Evolutionary conservation across 2,329 filamentous ascomycete genomes (phyloP), one percentile per base, ranked within the genome.

Genomic region (Aspergillus sp.): DNA sequence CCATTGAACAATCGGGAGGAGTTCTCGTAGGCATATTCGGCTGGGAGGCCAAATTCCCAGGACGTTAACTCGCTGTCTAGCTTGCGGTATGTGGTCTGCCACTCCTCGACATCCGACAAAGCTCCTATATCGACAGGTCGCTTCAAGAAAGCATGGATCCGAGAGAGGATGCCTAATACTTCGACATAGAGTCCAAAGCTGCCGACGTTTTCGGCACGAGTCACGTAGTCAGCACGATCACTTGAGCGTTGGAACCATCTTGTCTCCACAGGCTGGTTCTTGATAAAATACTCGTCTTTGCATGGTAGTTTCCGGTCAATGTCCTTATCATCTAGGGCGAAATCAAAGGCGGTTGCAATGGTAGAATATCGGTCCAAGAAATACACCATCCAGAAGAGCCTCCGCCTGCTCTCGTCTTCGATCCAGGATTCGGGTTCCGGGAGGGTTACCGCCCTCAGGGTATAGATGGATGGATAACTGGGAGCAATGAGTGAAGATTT

Each of bases 371-470:
- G 85, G 73, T 97, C 93, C 5, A 97, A 82, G 11, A 96, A 79
- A 71, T 96, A 97, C 10, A 96, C 88, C 88, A 96, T 94, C 93
- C 93, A 97, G 75, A 97, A 96, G 1, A 96, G 80, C 25, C 93
- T 83, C 27, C 93, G 84, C 27, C 92, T 83, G 44, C 90, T 90
- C 74, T 97, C 93, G 62, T 96, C 93, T 72, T 96, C 92, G 58
- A 96, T 89, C 75, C 93, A 96, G 62, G 92, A 90, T 54, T 86
- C 88, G 0, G 93, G 85, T 62, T 96, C 92, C 0, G 92, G 90
- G 0, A 96, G 81, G 2, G 94, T 88, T 80, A 93, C 93, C 15
- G 92, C 91, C 57, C 92, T 84, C 48, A 96, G 80, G 0, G 92
- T 96, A 72, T 96, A 96, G 50, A 96, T 96, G 0, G 93, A 96